These are phyloP conservation scores for Fusarium sublunatum DNA, from an alignment of 2,329 filamentous ascomycete genomes.

Conservation along the genomic window DNA sequence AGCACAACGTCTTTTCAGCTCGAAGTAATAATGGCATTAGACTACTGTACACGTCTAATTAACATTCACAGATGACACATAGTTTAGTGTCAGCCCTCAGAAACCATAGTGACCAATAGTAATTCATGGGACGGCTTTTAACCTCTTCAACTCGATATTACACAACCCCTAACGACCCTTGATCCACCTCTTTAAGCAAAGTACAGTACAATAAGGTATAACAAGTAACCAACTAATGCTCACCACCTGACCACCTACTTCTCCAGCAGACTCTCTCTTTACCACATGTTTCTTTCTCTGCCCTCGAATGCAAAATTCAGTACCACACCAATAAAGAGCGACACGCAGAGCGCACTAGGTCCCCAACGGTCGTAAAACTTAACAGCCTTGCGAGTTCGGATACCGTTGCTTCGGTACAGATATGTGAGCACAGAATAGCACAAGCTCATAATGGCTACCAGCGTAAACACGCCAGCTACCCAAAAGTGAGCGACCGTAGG, in stretches of 20 bases:
- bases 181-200: constrained; percentile 6
- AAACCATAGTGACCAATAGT: constrained; percentile 15
- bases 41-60: background rate
- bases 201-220: constrained; percentile 9
- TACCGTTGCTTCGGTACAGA: constrained; percentile 86
- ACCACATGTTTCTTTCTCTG: constrained; percentile 69
- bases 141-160: constrained; percentile 5
- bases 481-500: constrained; percentile 70
- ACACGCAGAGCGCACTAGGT: constrained; percentile 78
- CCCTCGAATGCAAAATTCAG: constrained; percentile 85
- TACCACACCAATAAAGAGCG: constrained; percentile 78
- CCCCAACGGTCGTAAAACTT: constrained; percentile 93
- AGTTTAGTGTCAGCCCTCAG: background rate
- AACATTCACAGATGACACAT: background rate
- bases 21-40: too few relatives aligned
- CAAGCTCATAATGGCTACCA: constrained; percentile 81
- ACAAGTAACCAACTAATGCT: constrained; percentile 10
- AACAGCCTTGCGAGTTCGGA: constrained; percentile 84
- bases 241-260: background rate
- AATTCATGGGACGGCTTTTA: background rate
- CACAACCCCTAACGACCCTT: background rate
- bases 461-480: constrained; percentile 81
- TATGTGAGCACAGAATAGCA: constrained; percentile 87
- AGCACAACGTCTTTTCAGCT: too few relatives aligned
- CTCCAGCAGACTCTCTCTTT: constrained; percentile 1